phyloP scores from a whole-genome alignment of 1,284 basidiomycete species.

The Tilletia horrida region DNA sequence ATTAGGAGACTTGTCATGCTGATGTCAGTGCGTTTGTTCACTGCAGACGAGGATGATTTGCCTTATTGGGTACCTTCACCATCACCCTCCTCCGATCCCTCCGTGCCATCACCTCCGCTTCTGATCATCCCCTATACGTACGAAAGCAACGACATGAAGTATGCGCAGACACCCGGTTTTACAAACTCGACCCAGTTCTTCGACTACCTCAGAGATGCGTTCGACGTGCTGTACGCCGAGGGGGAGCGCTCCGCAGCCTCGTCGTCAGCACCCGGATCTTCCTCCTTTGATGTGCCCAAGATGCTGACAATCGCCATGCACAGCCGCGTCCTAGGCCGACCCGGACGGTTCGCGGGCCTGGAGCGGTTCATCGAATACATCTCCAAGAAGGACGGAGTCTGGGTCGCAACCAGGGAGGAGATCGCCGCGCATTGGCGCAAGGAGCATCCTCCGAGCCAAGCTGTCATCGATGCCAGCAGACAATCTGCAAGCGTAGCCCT shows the following conservation, averaged over 20 bases:
- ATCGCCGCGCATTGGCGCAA: constrained; percentile 56
- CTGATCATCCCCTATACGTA: constrained; percentile 56
- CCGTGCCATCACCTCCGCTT: constrained; percentile 36
- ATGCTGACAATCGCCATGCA: constrained; percentile 58
- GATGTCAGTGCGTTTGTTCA: constrained; percentile 16
- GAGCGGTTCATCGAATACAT: constrained; percentile 56
- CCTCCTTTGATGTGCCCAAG: constrained; percentile 47
- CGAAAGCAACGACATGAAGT: constrained; percentile 57
- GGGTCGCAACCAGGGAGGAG: constrained; percentile 57
- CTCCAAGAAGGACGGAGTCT: constrained; percentile 52
- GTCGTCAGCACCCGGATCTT: background rate
- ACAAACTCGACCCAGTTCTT: constrained; percentile 54
- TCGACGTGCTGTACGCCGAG: constrained; percentile 56
- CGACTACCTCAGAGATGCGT: constrained; percentile 56
- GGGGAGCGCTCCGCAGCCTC: constrained; percentile 25
- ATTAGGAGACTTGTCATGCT: constrained; percentile 30
- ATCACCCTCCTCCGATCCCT: constrained; percentile 31
- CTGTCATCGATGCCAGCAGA: constrained; percentile 7
- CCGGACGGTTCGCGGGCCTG: constrained; percentile 55
- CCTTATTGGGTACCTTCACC: constrained; percentile 55
- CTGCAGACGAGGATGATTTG: constrained; percentile 55
- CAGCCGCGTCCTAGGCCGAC: constrained; percentile 56
- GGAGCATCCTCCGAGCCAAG: constrained; percentile 60
- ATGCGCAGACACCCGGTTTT: constrained; percentile 55
- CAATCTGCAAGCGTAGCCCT: background rate